Conservation (phyloP, 129 eudicot genomes). For the Helianthus tuberosus region DNA sequence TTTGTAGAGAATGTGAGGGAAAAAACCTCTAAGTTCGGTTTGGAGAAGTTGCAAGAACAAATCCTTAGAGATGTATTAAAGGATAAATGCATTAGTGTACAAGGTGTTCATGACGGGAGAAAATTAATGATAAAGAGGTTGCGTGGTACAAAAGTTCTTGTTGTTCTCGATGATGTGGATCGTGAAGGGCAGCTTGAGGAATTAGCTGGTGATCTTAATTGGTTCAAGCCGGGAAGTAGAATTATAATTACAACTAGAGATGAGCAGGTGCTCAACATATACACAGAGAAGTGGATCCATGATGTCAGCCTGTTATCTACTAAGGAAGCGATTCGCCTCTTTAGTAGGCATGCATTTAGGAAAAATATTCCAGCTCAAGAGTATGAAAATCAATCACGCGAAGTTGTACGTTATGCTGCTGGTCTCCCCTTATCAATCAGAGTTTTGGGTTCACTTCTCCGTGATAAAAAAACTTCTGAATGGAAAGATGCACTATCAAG, state of each 20-base stretch:
- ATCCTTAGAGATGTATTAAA: not conserved
- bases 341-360: not conserved
- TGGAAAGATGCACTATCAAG: not conserved
- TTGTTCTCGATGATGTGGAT: not conserved
- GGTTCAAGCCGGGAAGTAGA: slow-evolving; percentile 22
- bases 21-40: not conserved
- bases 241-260: slow-evolving; percentile 12
- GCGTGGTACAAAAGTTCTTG: not conserved
- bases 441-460: not conserved
- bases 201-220: not conserved
- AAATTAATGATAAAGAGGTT: not conserved
- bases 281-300: not conserved
- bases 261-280: not conserved
- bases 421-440: slow-evolving; percentile 1
- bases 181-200: not conserved
- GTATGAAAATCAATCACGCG: not conserved
- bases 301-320: not conserved
- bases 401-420: not conserved
- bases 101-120: not conserved
- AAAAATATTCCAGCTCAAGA: not conserved
- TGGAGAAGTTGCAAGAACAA: not conserved
- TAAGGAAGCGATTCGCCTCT: not conserved
- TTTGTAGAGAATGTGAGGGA: too few relatives aligned
- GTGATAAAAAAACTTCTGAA: not conserved
- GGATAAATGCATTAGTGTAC: not conserved